These are phyloP conservation scores for Penicillium sp. DNA, from an alignment of 2,329 filamentous ascomycete genomes.

Conservation along the genomic window DNA sequence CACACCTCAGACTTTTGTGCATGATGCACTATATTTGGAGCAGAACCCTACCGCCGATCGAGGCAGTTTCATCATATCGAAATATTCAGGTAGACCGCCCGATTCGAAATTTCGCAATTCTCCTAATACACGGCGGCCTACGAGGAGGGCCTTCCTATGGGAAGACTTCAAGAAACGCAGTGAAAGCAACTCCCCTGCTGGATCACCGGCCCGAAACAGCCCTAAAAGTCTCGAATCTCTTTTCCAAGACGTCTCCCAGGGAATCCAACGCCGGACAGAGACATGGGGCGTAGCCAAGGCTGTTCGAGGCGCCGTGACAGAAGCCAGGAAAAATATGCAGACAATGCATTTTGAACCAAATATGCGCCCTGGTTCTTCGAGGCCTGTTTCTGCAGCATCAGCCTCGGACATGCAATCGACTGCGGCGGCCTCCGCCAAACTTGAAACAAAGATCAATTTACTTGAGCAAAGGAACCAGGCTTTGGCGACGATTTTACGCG, in stretches of 20 bases:
- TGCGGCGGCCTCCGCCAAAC: constrained; percentile 22
- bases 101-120: constrained; percentile 30
- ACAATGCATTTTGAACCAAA: constrained; percentile 42
- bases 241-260: constrained; percentile 50
- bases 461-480: constrained; percentile 42
- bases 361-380: constrained; percentile 22
- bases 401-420: neutral
- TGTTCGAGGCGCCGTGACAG: constrained; percentile 48
- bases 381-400: neutral
- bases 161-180: constrained; percentile 31
- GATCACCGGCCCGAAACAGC: constrained; percentile 39
- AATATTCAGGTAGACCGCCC: constrained; percentile 48
- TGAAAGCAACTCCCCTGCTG: constrained; percentile 33
- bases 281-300: constrained; percentile 50
- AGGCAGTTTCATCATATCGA: constrained; percentile 45
- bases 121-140: constrained; percentile 20
- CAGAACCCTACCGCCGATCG: constrained; percentile 44
- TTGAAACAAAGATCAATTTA: constrained; percentile 33
- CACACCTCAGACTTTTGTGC: constrained; percentile 74
- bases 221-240: constrained; percentile 46
- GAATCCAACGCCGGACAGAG: constrained; percentile 49
- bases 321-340: constrained; percentile 49
- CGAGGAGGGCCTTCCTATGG: constrained; percentile 26
- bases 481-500: constrained; percentile 42
- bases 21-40: constrained; percentile 67